phyloP scores from a whole-genome alignment of 208 protist genomes.

The Acanthamoeba triangularis region DNA sequence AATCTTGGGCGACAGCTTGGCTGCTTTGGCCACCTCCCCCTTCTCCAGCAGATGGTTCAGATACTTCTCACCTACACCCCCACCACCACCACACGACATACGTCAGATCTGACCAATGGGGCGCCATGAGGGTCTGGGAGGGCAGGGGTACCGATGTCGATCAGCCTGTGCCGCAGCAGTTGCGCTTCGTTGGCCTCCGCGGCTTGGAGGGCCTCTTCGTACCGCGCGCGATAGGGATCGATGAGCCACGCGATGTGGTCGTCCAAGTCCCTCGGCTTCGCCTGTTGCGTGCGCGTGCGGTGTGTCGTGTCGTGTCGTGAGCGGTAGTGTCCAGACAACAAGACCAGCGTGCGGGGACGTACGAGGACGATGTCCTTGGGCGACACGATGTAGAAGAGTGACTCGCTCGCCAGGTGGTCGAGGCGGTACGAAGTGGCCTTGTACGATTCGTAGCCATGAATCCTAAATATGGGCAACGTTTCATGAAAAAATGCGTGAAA shows the following conservation, averaged over 20 bases:
- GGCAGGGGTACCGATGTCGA: constrained; percentile 81
- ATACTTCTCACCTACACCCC: constrained; percentile 74
- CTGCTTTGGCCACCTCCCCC: constrained; percentile 84
- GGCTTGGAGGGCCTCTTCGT: constrained; percentile 83
- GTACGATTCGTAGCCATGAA: constrained; percentile 56
- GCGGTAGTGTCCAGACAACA: neutral
- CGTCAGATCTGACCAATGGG: neutral
- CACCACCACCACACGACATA: neutral
- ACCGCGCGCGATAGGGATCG: constrained; percentile 70
- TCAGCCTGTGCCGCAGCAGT: constrained; percentile 47
- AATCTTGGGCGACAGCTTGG: constrained; percentile 85
- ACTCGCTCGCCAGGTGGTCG: constrained; percentile 78
- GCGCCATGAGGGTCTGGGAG: neutral
- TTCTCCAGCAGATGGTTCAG: constrained; percentile 81
- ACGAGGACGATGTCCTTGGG: constrained; percentile 92
- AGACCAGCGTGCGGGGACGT: neutral
- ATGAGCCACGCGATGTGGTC: constrained; percentile 91
- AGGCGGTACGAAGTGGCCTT: constrained; percentile 67
- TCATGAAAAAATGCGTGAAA: neutral
- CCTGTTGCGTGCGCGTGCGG: constrained; percentile 26
- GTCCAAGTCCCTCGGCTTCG: constrained; percentile 89
- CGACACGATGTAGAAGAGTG: constrained; percentile 91
- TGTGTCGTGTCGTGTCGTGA: neutral
- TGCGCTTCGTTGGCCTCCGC: constrained; percentile 77
- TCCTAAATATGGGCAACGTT: neutral